Conservation (phyloP, 257 asterid genomes). For the Striga asiatica region DNA sequence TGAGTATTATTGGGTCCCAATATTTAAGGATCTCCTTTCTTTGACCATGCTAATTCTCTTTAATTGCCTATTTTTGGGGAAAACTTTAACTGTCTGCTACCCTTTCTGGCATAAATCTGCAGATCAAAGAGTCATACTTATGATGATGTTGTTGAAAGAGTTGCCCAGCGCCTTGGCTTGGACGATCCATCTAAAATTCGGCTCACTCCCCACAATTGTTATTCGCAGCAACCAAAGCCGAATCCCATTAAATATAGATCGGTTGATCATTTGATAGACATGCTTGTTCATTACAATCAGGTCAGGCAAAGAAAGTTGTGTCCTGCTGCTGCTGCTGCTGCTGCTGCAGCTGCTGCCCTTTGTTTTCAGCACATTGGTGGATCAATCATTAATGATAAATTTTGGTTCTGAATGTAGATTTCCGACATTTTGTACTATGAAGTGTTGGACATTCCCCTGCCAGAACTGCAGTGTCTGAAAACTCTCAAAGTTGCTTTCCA, state of each 20-base stretch:
- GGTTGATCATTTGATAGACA: conserved; percentile 74
- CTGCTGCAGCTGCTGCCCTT: too few relatives aligned
- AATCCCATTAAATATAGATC: conserved; percentile 76
- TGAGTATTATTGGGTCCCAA: conserved; percentile 32
- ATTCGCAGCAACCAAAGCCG: conserved; percentile 98
- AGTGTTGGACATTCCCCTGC: conserved; percentile 96
- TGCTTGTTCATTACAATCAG: conserved; percentile 99
- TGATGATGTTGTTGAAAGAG: conserved; percentile 91
- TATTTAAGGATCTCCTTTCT: conserved; percentile 4
- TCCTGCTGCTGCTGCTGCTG: too few relatives aligned
- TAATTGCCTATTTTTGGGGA: not conserved
- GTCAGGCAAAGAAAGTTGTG: conserved; percentile 19
- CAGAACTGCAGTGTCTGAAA: conserved; percentile 90
- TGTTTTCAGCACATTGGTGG: not conserved
- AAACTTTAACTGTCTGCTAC: conserved; percentile 10
- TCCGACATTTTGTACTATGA: conserved; percentile 93
- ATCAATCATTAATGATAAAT: not conserved
- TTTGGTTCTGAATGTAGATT: conserved; percentile 33
- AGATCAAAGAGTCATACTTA: conserved; percentile 91
- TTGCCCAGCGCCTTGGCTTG: conserved; percentile 73
- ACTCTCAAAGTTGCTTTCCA: conserved; percentile 95
- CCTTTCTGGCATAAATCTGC: conserved; percentile 18
- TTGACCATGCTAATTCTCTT: conserved; percentile 16
- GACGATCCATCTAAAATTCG: conserved; percentile 91
- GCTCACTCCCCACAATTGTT: conserved; percentile 97